phyloP scores from a whole-genome alignment of 2,329 filamentous ascomycete genomes.

The Orbilia ellipsospora region DNA sequence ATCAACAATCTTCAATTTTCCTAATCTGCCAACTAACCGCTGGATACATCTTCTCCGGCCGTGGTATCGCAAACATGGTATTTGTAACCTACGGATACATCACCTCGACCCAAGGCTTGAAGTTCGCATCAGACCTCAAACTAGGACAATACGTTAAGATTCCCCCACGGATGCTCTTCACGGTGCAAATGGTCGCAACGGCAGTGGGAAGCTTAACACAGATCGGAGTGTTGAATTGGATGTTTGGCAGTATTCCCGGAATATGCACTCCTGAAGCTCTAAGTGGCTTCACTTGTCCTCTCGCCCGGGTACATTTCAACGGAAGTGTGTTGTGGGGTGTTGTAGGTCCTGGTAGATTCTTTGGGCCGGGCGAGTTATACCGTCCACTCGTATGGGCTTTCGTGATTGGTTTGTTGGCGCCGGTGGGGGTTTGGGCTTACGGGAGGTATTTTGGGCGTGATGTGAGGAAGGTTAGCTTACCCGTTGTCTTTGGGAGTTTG shows the following conservation, averaged over 20 bases:
- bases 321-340: conserved; percentile 91
- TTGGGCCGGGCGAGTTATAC: conserved; percentile 79
- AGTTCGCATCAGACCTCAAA: conserved; percentile 88
- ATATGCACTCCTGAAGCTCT: conserved; percentile 83
- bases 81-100: conserved; percentile 93
- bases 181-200: conserved; percentile 80
- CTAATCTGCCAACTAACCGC: conserved; percentile 87
- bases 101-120: conserved; percentile 86
- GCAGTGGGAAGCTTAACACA: conserved; percentile 82
- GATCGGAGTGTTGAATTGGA: conserved; percentile 88
- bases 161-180: conserved; percentile 79
- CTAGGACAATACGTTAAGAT: conserved; percentile 91
- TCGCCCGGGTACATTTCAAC: conserved; percentile 89
- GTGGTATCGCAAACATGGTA: conserved; percentile 91
- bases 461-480: conserved; percentile 80
- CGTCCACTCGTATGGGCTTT: conserved; percentile 83
- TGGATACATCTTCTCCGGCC: conserved; percentile 82
- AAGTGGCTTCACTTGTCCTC: conserved; percentile 87
- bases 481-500: conserved; percentile 83
- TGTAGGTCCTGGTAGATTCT: conserved; percentile 83
- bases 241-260: conserved; percentile 79
- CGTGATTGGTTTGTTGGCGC: conserved; percentile 78
- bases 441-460: conserved; percentile 70
- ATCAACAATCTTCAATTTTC: conserved; percentile 87
- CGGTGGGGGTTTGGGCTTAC: conserved; percentile 79